These are phyloP conservation scores for Arthromyces matolae DNA, from an alignment of 768 basidiomycete genomes.

Conservation along the genomic window DNA sequence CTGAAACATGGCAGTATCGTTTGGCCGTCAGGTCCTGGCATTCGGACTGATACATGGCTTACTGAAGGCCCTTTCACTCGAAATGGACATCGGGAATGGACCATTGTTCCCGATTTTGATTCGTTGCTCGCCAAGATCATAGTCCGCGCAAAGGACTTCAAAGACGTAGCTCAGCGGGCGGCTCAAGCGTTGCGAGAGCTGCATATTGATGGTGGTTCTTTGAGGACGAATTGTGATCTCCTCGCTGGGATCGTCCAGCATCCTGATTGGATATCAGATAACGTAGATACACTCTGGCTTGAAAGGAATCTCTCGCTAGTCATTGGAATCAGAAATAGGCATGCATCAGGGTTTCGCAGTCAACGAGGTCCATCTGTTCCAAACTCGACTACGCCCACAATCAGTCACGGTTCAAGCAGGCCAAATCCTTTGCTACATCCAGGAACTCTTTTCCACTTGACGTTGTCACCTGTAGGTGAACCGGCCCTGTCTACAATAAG, in stretches of 20 bases:
- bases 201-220: conserved; percentile 61
- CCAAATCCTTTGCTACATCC: conserved; percentile 28
- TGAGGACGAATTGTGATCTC: conserved; percentile 30
- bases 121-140: conserved; percentile 84
- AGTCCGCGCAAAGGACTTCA: conserved; percentile 75
- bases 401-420: conserved; percentile 19
- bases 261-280: conserved; percentile 26
- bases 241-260: conserved; percentile 30
- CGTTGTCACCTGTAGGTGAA: conserved; percentile 15
- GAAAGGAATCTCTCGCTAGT: conserved; percentile 27
- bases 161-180: conserved; percentile 82
- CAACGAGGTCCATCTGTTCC: too few relatives aligned
- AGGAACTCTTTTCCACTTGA: conserved; percentile 33
- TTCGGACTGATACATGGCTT: conserved; percentile 85
- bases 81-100: conserved; percentile 33
- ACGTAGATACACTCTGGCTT: conserved; percentile 36
- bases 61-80: conserved; percentile 53
- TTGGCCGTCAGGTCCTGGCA: conserved; percentile 80
- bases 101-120: conserved; percentile 74
- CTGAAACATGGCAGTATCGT: conserved; percentile 67
- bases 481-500: conserved; percentile 11
- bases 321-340: too few relatives aligned
- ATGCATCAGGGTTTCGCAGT: too few relatives aligned
- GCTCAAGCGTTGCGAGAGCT: conserved; percentile 79
- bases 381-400: too few relatives aligned